phyloP scores from a whole-genome alignment of 768 basidiomycete species.

The Amylocystis lapponica region DNA sequence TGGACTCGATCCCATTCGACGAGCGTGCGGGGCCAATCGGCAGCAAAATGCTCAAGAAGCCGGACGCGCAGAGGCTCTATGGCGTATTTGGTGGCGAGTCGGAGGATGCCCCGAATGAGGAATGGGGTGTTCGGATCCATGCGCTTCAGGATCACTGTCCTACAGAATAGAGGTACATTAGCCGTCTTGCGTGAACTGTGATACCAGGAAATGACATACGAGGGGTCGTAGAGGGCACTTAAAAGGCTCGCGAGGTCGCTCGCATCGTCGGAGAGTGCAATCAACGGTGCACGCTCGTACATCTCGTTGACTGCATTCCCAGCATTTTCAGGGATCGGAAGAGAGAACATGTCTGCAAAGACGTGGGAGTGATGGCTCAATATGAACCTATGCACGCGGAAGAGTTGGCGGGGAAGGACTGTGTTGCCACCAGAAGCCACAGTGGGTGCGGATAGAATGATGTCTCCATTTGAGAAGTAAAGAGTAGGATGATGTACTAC shows the following conservation, averaged over 20 bases:
- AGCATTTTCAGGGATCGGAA: background rate
- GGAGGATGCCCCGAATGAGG: slow-evolving; percentile 11
- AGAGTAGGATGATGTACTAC: background rate
- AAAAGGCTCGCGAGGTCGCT: slow-evolving; percentile 7
- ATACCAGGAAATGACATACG: slow-evolving; percentile 1
- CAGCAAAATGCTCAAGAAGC: slow-evolving; percentile 16
- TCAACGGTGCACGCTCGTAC: slow-evolving; percentile 7
- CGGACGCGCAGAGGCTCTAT: slow-evolving; percentile 18
- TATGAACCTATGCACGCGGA: slow-evolving; percentile 13
- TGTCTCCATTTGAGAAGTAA: background rate
- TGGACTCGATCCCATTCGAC: slow-evolving; percentile 19
- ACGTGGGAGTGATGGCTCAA: slow-evolving; percentile 10
- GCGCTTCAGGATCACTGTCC: slow-evolving; percentile 10
- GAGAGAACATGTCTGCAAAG: slow-evolving; percentile 11
- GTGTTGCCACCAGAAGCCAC: background rate
- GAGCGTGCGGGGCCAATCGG: slow-evolving; percentile 24
- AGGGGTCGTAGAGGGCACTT: slow-evolving; percentile 7
- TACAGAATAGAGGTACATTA: too few species aligned
- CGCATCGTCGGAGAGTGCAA: slow-evolving; percentile 9
- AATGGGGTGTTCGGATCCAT: slow-evolving; percentile 16
- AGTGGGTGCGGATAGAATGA: background rate
- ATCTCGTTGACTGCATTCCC: background rate
- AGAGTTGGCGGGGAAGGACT: background rate
- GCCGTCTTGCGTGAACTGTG: background rate
- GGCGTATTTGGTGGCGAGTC: slow-evolving; percentile 25